These are phyloP conservation scores for Lactarius vividus DNA, from an alignment of 768 basidiomycete species.

Conservation along the genomic window DNA sequence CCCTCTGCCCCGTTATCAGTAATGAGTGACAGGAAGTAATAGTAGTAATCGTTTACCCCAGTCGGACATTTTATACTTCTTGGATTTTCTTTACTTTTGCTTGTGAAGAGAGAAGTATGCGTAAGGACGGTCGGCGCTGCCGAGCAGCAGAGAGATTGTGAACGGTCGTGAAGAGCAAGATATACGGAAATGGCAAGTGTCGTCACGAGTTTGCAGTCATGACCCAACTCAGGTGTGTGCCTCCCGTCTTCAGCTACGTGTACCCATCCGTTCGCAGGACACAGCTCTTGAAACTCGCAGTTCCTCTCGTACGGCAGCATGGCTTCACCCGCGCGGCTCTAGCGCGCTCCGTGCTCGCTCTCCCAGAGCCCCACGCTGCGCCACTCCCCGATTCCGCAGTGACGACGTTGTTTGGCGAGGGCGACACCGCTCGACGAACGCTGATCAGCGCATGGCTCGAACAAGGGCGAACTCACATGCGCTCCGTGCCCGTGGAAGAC, in stretches of 20 bases:
- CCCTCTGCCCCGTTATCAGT: slow-evolving; percentile 20
- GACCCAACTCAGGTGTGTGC: slow-evolving; percentile 15
- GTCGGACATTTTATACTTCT: slow-evolving; percentile 26
- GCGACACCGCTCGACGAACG: slow-evolving; percentile 59
- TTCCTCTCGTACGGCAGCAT: slow-evolving; percentile 61
- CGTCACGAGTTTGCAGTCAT: not conserved
- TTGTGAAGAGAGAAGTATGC: slow-evolving; percentile 10
- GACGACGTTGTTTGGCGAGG: slow-evolving; percentile 68
- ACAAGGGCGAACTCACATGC: slow-evolving; percentile 58
- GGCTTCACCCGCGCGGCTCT: slow-evolving; percentile 76
- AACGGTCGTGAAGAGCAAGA: not conserved
- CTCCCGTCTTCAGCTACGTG: not conserved
- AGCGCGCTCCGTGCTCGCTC: slow-evolving; percentile 56
- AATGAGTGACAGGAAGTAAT: not conserved
- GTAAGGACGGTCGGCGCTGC: slow-evolving; percentile 29
- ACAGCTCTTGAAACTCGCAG: slow-evolving; percentile 54
- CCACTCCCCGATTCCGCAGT: slow-evolving; percentile 72
- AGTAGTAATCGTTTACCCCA: slow-evolving; percentile 23
- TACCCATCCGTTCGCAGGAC: not conserved
- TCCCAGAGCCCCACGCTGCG: slow-evolving; percentile 49
- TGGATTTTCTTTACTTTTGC: slow-evolving; percentile 1
- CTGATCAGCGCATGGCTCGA: slow-evolving; percentile 75
- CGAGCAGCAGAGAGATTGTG: slow-evolving; percentile 20
- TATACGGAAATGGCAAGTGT: slow-evolving; percentile 15
- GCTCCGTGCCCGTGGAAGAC: slow-evolving; percentile 30